Evolutionary conservation across 148 eudicot genomes (phyloP), one percentile per base, ranked within the genome.

Genomic region (Diospyros lotus): DNA sequence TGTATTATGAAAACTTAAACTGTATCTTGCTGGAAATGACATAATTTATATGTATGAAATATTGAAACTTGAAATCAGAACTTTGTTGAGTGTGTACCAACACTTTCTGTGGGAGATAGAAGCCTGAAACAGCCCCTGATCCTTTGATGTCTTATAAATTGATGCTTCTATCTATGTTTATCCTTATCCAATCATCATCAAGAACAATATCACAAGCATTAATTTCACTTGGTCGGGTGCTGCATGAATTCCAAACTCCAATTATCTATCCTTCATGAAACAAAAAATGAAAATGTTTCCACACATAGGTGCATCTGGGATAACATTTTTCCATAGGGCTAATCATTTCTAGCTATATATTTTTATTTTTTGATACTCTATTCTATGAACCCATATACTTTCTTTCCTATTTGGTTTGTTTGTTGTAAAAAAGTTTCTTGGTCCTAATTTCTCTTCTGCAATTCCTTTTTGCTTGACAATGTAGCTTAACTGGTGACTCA

Each of bases 31-130:
- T 14, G 41, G 18, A n/a, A 48, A 50, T 17, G 5, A 6, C 69
- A 3, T n/a, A 17, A 51, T 46, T 60, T 61, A 11, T 61, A 51
- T 46, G 75, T 58, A 11, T 73, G 59, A 72, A 45, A 5, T 72
- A 50, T 46, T 59, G 5, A n/a, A 4, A 12, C 38, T 54, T 43
- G 5, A 0, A 58, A 68, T 6, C 51, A 5, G 15, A n/a, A 8
- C 40, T 18, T 48, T 13, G 48, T 39, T 45, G 71, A 12, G 71
- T 51, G 9, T 54, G n/a, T 12, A 62, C 2, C 38, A 14, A 13
- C 45, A 52, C 59, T 28, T 28, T 48, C 18, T 28, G 18, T 69
- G 46, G 73, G 5, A 70, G 48, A 54, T 42, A 56, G 56, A 55
- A 38, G 6, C 50, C 28, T 70, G 50, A 54, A 69, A 53, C 15